Base-by-base conservation (phyloP, 768 basidiomycete genomes). In the Tylopilus subfusipes region DNA sequence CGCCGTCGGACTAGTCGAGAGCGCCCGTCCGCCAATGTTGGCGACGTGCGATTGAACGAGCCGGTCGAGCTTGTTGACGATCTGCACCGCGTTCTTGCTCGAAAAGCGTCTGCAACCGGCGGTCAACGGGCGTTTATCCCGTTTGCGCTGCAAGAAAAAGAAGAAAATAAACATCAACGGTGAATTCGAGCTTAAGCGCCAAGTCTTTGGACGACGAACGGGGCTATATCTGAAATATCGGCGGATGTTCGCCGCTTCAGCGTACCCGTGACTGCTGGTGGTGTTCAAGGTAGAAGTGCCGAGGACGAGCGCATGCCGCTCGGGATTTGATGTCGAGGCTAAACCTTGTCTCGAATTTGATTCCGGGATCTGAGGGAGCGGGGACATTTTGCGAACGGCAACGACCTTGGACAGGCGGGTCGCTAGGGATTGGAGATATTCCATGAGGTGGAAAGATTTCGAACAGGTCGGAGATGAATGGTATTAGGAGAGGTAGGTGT, bases 361-460 rank as follows among this genome's bases (percentile, higher is more conserved):
- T 54, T 25, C 21, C 1, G 36, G 42, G 54, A 58, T 50, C 49
- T 40, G 25, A 24, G 48, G n/a, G 2, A 48, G 24, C 52, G 63
- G 61, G 27, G 43, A 29, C 11, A 29, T 56, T 63, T 45, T 53
- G 44, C 65, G 64, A 13, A 65, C 47, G 43, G 62, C 59, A 52
- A 65, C 22, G 40, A 65, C 64, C 56, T 55, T 65, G 48, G 64
- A 50, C 18, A 64, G 62, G 48, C 39, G 13, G 13, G 47, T 42
- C 0, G 64, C 22, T 22, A 67, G 53, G 9, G 55, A 56, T 5
- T 61, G 62, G 21, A 67, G 65, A 14, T 64, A 67, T 14, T 67
- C 58, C 63, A 65, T 65, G 48, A 13, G 22, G 25, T 6, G 10
- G 36, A 48, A 21, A 8, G 42, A 38, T 27, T 44, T 38, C 2